Percentiles rank a stretch among this genome's conserved stretches.
These are phyloP conservation scores for Rhododendron kiyosumense DNA, from an alignment of 148 eudicot species.

Conservation along the genomic window DNA sequence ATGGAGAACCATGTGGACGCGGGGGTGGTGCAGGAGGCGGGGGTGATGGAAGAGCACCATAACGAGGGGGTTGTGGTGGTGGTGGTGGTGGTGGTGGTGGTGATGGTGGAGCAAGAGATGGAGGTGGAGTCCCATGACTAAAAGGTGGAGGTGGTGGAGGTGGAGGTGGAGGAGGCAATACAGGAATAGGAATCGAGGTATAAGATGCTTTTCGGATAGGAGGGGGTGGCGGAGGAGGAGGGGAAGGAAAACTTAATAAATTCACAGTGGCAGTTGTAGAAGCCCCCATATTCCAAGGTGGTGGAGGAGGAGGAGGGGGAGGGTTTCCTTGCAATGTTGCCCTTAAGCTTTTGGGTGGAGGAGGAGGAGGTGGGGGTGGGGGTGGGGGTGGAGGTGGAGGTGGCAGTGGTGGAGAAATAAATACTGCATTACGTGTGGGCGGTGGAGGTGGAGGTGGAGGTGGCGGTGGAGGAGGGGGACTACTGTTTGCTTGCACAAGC, in stretches of 20 bases:
- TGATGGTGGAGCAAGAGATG: conserved; percentile 6
- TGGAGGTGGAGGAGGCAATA: conserved; percentile 31
- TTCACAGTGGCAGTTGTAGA: background rate
- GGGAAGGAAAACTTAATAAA: background rate
- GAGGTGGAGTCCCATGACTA: conserved; percentile 16
- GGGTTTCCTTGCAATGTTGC: background rate
- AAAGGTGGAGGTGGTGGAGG: conserved; percentile 24
- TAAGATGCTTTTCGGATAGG: conserved; percentile 7
- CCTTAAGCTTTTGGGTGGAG: conserved; percentile 18
- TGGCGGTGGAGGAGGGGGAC: conserved; percentile 13
- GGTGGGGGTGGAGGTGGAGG: conserved; percentile 24
- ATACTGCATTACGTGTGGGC: background rate
- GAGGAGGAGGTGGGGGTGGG: conserved; percentile 23
- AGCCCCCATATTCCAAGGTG: conserved; percentile 1
- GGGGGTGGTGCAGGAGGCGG: conserved; percentile 14
- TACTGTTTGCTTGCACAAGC: conserved; percentile 11
- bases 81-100: conserved; percentile 33
- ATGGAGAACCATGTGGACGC: conserved; percentile 9
- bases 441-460: conserved; percentile 15
- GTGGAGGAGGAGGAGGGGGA: conserved; percentile 15
- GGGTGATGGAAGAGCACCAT: conserved; percentile 17
- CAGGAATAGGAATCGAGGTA: background rate
- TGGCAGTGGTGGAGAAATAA: conserved; percentile 13
- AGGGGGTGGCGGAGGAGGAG: conserved; percentile 16
- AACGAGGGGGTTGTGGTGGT: conserved; percentile 22